Conservation (phyloP, 1,284 basidiomycete genomes). For the Pseudozyma sp. region DNA sequence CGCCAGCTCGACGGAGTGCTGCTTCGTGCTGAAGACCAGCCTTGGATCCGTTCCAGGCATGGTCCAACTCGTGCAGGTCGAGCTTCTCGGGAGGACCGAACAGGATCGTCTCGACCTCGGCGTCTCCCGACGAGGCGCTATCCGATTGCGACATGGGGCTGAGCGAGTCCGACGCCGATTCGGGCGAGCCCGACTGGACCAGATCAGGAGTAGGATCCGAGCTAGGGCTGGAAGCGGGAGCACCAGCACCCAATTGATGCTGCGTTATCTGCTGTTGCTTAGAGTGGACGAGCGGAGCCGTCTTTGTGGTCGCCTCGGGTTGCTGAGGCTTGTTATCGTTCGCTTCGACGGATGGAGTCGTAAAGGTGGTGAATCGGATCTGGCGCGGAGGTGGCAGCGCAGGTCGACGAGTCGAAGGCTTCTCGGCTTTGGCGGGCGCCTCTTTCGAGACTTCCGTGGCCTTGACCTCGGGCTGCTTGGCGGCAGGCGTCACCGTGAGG, state of each 20-base stretch:
- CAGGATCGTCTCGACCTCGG: conserved; percentile 45
- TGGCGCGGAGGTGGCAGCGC: conserved; percentile 47
- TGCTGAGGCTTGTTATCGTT: conserved; percentile 19
- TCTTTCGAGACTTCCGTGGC: conserved; percentile 7
- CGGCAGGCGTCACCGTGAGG: not conserved
- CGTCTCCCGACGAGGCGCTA: conserved; percentile 22
- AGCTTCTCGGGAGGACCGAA: conserved; percentile 51
- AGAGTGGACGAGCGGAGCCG: not conserved
- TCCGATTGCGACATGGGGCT: conserved; percentile 34
- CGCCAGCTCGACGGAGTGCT: conserved; percentile 20
- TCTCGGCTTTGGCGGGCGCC: conserved; percentile 17
- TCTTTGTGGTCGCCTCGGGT: conserved; percentile 13
- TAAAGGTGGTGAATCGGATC: conserved; percentile 48
- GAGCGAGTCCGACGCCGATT: conserved; percentile 36
- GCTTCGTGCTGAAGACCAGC: conserved; percentile 25
- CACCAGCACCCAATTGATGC: conserved; percentile 20
- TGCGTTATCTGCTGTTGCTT: conserved; percentile 38
- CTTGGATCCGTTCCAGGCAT: conserved; percentile 41
- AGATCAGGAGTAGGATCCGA: conserved; percentile 31
- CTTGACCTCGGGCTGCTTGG: conserved; percentile 9
- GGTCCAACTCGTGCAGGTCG: conserved; percentile 45
- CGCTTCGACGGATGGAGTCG: conserved; percentile 28
- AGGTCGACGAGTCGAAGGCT: conserved; percentile 28
- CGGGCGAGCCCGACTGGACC: conserved; percentile 32
- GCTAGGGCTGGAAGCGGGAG: conserved; percentile 14